Evolutionary conservation across 768 basidiomycete genomes (phyloP), one percentile per base, ranked within the genome.

Genomic region (Leucocoprinus leucothites): DNA sequence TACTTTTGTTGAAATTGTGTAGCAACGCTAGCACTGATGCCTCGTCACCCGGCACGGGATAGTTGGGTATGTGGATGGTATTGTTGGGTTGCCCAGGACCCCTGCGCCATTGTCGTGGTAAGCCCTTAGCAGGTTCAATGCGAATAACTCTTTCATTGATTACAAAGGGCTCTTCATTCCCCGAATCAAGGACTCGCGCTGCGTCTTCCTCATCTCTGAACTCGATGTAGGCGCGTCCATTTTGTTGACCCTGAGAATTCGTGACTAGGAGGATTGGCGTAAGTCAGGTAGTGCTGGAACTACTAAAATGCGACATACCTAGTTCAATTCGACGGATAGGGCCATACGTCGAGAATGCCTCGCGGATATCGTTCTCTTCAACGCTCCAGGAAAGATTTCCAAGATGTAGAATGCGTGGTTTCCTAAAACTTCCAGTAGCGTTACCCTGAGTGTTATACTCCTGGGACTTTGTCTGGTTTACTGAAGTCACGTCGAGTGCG

Each of bases 311-410:
- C 41, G 14, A 74, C 81, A 43, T 56, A 81, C 82, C 64, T 42
- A 84, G 46, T 34, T 65, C 65, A 41, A 82, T 60, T 13, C 54
- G 59, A 35, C 53, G 53, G 38, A 84, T 57, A 19, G 65, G 55
- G 7, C 82, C 83, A 60, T 76, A 82, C 22, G 69, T 63, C 19
- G 61, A 64, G 60, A 82, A 78, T 16, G 70, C 67, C 3, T 74
- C 70, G 38, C 65, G 54, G 9, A 85, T 46, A 43, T 81, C 71
- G 19, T 64, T 65, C 57, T 73, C 75, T 1, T 71, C 73, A 36
- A 68, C 61, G 16, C 61, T 68, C 64, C 69, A 88, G 47, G 82
- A 80, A n/a, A 85, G n/a, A 58, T 84, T 85, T 8, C 73, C 78
- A 28, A 82, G 59, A 42, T 67, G 84, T 48, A 84, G 61, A 2